phyloP scores from a whole-genome alignment of 352 stramenopile genomes.

The Phytophthora ramorum region DNA sequence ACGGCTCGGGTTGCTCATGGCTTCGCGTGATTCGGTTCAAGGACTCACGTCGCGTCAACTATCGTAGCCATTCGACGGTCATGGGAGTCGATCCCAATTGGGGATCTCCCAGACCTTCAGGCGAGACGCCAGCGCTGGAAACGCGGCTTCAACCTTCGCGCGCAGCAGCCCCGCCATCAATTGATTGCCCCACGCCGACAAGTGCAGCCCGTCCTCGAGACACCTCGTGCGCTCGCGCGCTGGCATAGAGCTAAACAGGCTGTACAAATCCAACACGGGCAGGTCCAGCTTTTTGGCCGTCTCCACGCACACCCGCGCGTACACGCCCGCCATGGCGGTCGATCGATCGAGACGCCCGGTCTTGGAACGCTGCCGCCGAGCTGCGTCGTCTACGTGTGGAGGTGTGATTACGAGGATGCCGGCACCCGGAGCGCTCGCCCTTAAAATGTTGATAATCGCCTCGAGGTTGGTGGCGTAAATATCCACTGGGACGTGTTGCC shows the following conservation, averaged over 20 bases:
- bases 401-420: slow-evolving; percentile 57
- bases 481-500: slow-evolving; percentile 53
- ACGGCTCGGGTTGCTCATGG: background rate
- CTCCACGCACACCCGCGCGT: slow-evolving; percentile 49
- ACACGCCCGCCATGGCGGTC: slow-evolving; percentile 42
- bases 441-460: slow-evolving; percentile 35
- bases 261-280: slow-evolving; percentile 49
- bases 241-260: slow-evolving; percentile 47
- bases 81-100: slow-evolving; percentile 21
- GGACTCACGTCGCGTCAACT: background rate
- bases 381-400: slow-evolving; percentile 45
- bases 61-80: background rate
- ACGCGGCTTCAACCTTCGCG: slow-evolving; percentile 35
- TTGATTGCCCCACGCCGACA: slow-evolving; percentile 53
- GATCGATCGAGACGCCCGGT: slow-evolving; percentile 40
- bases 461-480: slow-evolving; percentile 52
- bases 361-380: slow-evolving; percentile 16
- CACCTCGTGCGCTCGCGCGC: slow-evolving; percentile 32
- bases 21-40: background rate
- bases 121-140: slow-evolving; percentile 21
- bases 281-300: slow-evolving; percentile 31
- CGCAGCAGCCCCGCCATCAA: slow-evolving; percentile 45
- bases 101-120: slow-evolving; percentile 22
- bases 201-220: slow-evolving; percentile 60
- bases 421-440: slow-evolving; percentile 20